These are phyloP conservation scores for Mallotus repandus DNA, from an alignment of 441 rosid genomes.

Conservation along the genomic window DNA sequence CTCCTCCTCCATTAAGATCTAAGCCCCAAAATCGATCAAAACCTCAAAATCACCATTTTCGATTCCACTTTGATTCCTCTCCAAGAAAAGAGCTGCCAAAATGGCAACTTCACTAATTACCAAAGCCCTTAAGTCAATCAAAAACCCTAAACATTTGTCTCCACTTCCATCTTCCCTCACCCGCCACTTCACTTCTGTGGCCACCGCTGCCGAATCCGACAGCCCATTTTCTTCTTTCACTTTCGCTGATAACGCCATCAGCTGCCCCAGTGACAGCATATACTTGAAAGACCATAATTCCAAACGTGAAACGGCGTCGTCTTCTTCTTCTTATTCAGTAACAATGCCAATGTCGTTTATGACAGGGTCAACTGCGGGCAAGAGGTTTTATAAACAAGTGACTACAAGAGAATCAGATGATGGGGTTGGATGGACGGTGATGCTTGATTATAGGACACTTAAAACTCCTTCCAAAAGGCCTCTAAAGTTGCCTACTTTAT, in stretches of 20 bases:
- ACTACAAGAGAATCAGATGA: slow-evolving; percentile 83
- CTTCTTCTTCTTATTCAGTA: slow-evolving; percentile 51
- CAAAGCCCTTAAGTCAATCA: slow-evolving; percentile 40
- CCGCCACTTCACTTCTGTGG: slow-evolving; percentile 37
- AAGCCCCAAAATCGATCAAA: too few relatives aligned
- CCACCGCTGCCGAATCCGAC: slow-evolving; percentile 43
- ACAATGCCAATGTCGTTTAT: slow-evolving; percentile 88
- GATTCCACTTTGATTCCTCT: neutral
- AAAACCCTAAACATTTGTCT: slow-evolving; percentile 19
- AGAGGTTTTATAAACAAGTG: slow-evolving; percentile 77
- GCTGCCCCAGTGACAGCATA: slow-evolving; percentile 36
- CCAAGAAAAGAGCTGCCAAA: neutral
- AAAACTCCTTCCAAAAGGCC: slow-evolving; percentile 85
- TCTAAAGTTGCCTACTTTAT: slow-evolving; percentile 73
- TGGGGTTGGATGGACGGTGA: slow-evolving; percentile 91
- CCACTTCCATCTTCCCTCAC: slow-evolving; percentile 17
- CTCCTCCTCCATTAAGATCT: neutral
- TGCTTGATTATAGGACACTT: slow-evolving; percentile 97
- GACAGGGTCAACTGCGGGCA: slow-evolving; percentile 93
- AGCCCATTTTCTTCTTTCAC: slow-evolving; percentile 50
- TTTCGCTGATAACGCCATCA: slow-evolving; percentile 29
- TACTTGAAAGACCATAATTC: slow-evolving; percentile 38
- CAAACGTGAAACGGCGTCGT: slow-evolving; percentile 27
- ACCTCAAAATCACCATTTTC: neutral
- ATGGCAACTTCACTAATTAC: slow-evolving; percentile 53